phyloP scores from a whole-genome alignment of 495 filamentous ascomycete genomes.

The Aspergillus asperescens region DNA sequence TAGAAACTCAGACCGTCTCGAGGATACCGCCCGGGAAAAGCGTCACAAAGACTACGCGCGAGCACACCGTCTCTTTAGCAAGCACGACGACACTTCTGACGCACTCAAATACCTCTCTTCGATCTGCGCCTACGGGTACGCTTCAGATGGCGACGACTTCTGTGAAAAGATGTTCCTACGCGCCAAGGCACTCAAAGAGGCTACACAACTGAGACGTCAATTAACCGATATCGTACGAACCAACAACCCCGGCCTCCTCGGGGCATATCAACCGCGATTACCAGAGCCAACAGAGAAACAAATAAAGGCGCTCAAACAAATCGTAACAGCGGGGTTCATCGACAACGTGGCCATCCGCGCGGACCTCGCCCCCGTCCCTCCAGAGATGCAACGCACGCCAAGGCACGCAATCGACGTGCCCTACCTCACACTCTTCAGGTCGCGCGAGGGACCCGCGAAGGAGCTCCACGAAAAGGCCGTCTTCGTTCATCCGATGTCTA shows the following conservation, averaged over 20 bases:
- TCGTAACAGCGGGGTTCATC: constrained; percentile 87
- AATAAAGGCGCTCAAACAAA: constrained; percentile 78
- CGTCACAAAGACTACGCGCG: constrained; percentile 65
- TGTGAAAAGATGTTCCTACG: constrained; percentile 78
- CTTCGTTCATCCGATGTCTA: constrained; percentile 81
- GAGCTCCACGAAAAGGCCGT: constrained; percentile 55
- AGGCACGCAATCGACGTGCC: constrained; percentile 81
- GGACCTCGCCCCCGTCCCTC: constrained; percentile 71
- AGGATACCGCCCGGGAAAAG: constrained; percentile 60
- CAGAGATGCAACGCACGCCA: constrained; percentile 64
- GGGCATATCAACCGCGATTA: constrained; percentile 53
- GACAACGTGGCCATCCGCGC: constrained; percentile 94
- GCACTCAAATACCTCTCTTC: constrained; percentile 87
- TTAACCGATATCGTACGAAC: constrained; percentile 72
- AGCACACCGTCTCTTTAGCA: constrained; percentile 72
- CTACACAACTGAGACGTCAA: constrained; percentile 73
- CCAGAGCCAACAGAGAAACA: constrained; percentile 66
- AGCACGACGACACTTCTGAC: constrained; percentile 76
- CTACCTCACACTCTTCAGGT: constrained; percentile 80
- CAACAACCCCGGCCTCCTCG: constrained; percentile 64
- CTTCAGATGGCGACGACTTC: constrained; percentile 62
- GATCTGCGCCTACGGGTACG: constrained; percentile 76
- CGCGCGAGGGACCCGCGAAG: constrained; percentile 46
- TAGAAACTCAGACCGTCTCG: constrained; percentile 60
- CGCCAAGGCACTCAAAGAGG: constrained; percentile 79